These are phyloP conservation scores for Microcera coccophila DNA, from an alignment of 2,329 filamentous ascomycete genomes.

Conservation along the genomic window DNA sequence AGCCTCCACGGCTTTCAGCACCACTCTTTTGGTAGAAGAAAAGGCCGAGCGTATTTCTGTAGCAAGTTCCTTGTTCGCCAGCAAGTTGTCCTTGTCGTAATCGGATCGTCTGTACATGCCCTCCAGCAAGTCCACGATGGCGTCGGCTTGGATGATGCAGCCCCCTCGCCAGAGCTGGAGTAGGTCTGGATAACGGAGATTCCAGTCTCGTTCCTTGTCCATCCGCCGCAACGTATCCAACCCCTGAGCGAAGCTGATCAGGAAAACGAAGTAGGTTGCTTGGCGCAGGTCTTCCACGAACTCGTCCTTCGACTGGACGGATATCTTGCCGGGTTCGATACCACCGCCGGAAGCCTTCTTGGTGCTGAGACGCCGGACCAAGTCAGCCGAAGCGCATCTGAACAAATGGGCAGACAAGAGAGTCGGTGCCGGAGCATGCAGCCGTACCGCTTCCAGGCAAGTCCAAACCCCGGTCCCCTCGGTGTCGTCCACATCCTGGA, in stretches of 20 bases:
- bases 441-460: slow-evolving; percentile 55
- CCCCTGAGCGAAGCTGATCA: slow-evolving; percentile 62
- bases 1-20: slow-evolving; percentile 49
- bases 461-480: slow-evolving; percentile 67
- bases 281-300: slow-evolving; percentile 54
- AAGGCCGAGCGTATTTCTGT: slow-evolving; percentile 5
- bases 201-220: slow-evolving; percentile 57
- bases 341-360: slow-evolving; percentile 33
- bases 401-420: slow-evolving; percentile 61
- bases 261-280: slow-evolving; percentile 59
- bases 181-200: slow-evolving; percentile 48
- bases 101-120: neutral
- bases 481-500: slow-evolving; percentile 62
- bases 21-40: slow-evolving; percentile 50
- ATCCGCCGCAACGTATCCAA: slow-evolving; percentile 60
- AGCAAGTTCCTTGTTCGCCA: slow-evolving; percentile 40
- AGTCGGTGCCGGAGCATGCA: slow-evolving; percentile 62
- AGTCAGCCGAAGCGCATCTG: slow-evolving; percentile 60
- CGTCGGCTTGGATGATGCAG: slow-evolving; percentile 67
- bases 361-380: slow-evolving; percentile 49
- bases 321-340: neutral
- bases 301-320: too few species aligned
- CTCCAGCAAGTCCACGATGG: slow-evolving; percentile 57
- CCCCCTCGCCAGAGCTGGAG: slow-evolving; percentile 64
- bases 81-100: slow-evolving; percentile 28